Percentiles rank a stretch among this genome's conserved stretches.
phyloP scores from a whole-genome alignment of 495 filamentous ascomycete genomes.

The Neurospora hispaniola region DNA sequence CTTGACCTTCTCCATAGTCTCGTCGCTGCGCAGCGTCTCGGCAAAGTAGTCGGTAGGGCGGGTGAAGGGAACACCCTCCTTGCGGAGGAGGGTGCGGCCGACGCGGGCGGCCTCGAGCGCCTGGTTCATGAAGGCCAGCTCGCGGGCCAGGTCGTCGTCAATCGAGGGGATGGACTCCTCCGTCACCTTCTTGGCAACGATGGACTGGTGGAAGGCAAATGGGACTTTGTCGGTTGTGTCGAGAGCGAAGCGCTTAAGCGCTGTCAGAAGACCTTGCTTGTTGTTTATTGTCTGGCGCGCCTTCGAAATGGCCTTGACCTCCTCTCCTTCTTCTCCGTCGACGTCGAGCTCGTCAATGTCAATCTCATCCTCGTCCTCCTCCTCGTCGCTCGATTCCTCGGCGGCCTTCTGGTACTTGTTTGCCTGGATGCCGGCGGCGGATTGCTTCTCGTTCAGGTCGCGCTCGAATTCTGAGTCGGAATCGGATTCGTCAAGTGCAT shows the following conservation, averaged over 20 bases:
- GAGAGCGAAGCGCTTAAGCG: conserved; percentile 65
- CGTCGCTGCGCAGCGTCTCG: conserved; percentile 96
- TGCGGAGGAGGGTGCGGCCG: conserved; percentile 62
- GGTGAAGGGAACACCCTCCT: conserved; percentile 74
- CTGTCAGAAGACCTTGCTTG: conserved; percentile 66
- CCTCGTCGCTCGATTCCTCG: conserved; percentile 44
- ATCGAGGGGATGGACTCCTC: conserved; percentile 53
- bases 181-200: conserved; percentile 38
- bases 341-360: conserved; percentile 57
- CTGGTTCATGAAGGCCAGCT: conserved; percentile 90
- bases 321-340: conserved; percentile 69
- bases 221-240: conserved; percentile 41
- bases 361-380: conserved; percentile 72
- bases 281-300: conserved; percentile 98
- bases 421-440: conserved; percentile 54
- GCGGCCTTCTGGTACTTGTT: conserved; percentile 73
- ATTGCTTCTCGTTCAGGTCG: conserved; percentile 36
- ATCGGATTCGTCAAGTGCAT: conserved; percentile 24
- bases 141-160: conserved; percentile 76
- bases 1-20: conserved; percentile 96
- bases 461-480: conserved; percentile 27
- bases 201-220: conserved; percentile 45
- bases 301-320: conserved; percentile 59
- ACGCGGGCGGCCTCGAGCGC: conserved; percentile 65
- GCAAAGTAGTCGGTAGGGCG: conserved; percentile 92